Evolutionary conservation across 768 basidiomycete species (phyloP).

Genomic region (Suillus americanus): DNA sequence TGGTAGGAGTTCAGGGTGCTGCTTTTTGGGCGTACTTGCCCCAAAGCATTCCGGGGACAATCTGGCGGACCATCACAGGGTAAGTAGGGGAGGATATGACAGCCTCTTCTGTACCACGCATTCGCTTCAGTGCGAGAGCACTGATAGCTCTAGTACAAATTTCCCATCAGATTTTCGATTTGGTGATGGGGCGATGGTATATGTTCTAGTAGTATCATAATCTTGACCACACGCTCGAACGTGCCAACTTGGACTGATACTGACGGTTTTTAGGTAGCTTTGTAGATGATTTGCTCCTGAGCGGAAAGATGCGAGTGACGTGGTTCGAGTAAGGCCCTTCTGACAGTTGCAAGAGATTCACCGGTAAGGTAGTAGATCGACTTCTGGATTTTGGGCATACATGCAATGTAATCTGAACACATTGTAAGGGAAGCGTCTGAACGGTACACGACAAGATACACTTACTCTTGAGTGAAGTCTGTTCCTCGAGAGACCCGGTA

Average conservation of each 20-base stretch:
- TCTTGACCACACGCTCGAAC: no score
- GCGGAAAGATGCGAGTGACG: no score
- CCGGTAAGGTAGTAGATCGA: conserved; percentile 99
- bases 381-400: conserved; percentile 98
- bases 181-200: conserved; percentile 6
- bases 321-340: no score
- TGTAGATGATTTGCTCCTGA: no score
- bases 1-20: conserved; percentile 11
- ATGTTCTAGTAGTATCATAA: no score
- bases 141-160: conserved; percentile 1
- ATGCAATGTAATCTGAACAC: conserved; percentile 89
- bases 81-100: conserved; percentile 18
- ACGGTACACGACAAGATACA: conserved; percentile 9
- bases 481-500: conserved; percentile 90
- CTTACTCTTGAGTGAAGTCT: conserved; percentile 89
- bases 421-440: neutral
- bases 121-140: conserved; percentile 32
- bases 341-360: conserved; percentile 85
- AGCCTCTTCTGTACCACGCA: conserved; percentile 18
- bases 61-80: conserved; percentile 35
- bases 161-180: neutral
- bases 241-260: no score
- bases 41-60: conserved; percentile 34
- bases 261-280: no score
- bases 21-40: conserved; percentile 27